These are phyloP conservation scores for Pseudonectria buxi DNA, from an alignment of 2,329 filamentous ascomycete genomes.

Conservation along the genomic window DNA sequence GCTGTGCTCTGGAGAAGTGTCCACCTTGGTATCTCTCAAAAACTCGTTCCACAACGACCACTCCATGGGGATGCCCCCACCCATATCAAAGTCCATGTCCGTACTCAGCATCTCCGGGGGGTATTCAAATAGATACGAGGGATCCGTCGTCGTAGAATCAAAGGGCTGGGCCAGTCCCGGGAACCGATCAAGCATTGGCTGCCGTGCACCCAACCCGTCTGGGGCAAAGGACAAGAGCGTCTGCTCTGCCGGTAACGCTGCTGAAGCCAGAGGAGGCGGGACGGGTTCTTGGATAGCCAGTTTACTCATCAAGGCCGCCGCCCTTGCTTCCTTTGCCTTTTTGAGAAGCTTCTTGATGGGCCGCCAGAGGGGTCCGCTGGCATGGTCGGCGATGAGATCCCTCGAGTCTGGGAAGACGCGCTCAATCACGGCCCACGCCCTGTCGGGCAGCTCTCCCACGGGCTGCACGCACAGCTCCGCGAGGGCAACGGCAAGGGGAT, in stretches of 20 bases:
- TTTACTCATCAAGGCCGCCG: conserved; percentile 23
- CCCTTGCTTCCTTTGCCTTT: conserved; percentile 38
- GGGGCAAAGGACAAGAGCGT: neutral
- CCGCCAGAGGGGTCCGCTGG: conserved; percentile 45
- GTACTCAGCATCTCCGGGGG: conserved; percentile 20
- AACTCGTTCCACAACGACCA: conserved; percentile 40
- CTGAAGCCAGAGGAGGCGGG: neutral
- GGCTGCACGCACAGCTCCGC: conserved; percentile 46
- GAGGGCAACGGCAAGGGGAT: conserved; percentile 45
- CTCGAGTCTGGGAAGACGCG: conserved; percentile 36
- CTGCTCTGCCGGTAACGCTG: neutral
- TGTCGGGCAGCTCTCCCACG: conserved; percentile 37
- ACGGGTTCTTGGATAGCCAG: conserved; percentile 13
- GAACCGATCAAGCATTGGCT: conserved; percentile 1
- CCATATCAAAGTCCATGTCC: conserved; percentile 15
- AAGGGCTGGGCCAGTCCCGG: conserved; percentile 9
- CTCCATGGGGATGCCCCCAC: conserved; percentile 16
- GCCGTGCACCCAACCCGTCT: neutral
- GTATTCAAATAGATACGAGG: conserved; percentile 23
- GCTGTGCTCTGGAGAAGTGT: conserved; percentile 23
- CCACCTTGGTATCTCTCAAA: conserved; percentile 32
- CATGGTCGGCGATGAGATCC: conserved; percentile 41
- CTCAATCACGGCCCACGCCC: conserved; percentile 45
- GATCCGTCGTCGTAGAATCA: conserved; percentile 22
- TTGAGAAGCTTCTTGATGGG: conserved; percentile 47